Base-by-base conservation (phyloP, 495 filamentous ascomycete species). In the Melanomma pulvis-pyrius region DNA sequence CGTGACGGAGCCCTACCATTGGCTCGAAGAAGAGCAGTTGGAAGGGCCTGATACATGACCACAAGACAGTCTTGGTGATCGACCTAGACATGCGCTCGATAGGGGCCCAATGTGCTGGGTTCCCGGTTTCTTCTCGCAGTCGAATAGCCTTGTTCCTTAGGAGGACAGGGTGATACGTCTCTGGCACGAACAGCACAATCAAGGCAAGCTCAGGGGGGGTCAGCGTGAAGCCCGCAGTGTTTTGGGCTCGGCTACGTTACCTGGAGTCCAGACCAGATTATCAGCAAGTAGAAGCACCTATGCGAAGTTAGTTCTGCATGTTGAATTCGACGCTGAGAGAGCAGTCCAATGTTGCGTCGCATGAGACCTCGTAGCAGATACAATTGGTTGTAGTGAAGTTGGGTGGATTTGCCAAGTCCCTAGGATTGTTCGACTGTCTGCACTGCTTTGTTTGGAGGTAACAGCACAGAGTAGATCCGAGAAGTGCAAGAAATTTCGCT, bases 81-180 rank as follows among this genome's bases (percentile, higher is more conserved):
- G 91, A 92, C 48, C 86, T 86, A 39, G 87, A 78, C 61, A 86
- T 77, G 64, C 87, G 88, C 76, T 97, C 94, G 59, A 97, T 90
- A 11, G 92, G 90, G 21, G 94, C 91, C 55, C 82, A 79, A 82
- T 88, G 96, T 47, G 85, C 78, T 7, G 88, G 81, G 69, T 97
- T 89, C 6, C 89, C 89, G 2, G 90, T 96, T 64, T 89, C 84
- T 69, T 88, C 84, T 24, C 94, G 85, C 25, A 96, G 73, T 50
- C 79, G 79, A 25, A 79, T 76, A 3, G 94, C 94, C 67, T 96
- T 96, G 26, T 84, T 78, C 36, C 89, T 84, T 25, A 98, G 81
- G 29, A 94, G 80, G 22, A 88, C 86, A 25, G 87, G 87, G 58
- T 90, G 90, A 72, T 97, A 98, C 0, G 94, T 98, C 78, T 97